Conservation (phyloP, 768 basidiomycete genomes). For the Leccinum imitatum region DNA sequence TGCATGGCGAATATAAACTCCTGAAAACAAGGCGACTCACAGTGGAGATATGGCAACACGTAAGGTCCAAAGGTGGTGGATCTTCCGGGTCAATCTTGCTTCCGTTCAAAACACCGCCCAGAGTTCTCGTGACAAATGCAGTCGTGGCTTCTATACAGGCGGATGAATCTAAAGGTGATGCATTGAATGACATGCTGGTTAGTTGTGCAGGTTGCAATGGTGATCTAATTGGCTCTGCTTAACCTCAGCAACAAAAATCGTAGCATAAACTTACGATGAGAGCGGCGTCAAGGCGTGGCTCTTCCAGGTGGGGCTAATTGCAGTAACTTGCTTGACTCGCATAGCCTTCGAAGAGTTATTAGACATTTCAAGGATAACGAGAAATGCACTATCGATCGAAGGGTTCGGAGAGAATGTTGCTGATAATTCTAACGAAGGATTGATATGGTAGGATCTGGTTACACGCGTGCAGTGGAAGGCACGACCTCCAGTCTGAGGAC, state of each 20-base stretch:
- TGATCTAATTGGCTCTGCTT: constrained; percentile 34
- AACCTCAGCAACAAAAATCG: constrained; percentile 2
- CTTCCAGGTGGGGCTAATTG: constrained; percentile 70
- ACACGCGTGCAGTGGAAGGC: constrained; percentile 61
- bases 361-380: constrained; percentile 54
- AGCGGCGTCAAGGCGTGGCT: constrained; percentile 41
- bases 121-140: constrained; percentile 51
- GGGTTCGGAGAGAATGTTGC: constrained; percentile 51
- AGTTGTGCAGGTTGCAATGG: constrained; percentile 48
- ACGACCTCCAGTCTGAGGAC: constrained; percentile 42
- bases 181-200: constrained; percentile 44
- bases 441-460: constrained; percentile 56
- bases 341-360: constrained; percentile 47
- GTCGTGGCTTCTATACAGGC: constrained; percentile 42
- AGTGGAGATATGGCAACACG: constrained; percentile 45
- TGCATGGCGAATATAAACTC: constrained; percentile 1
- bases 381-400: constrained; percentile 48
- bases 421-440: constrained; percentile 54
- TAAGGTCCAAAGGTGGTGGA: constrained; percentile 57
- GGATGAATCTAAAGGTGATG: constrained; percentile 38
- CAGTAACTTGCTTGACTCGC: constrained; percentile 55
- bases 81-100: constrained; percentile 34
- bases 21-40: constrained; percentile 33
- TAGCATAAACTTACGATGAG: constrained; percentile 41
- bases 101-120: constrained; percentile 53